phyloP scores from a whole-genome alignment of 176 grass and related monocot species.

The Microstegium vimineum region DNA sequence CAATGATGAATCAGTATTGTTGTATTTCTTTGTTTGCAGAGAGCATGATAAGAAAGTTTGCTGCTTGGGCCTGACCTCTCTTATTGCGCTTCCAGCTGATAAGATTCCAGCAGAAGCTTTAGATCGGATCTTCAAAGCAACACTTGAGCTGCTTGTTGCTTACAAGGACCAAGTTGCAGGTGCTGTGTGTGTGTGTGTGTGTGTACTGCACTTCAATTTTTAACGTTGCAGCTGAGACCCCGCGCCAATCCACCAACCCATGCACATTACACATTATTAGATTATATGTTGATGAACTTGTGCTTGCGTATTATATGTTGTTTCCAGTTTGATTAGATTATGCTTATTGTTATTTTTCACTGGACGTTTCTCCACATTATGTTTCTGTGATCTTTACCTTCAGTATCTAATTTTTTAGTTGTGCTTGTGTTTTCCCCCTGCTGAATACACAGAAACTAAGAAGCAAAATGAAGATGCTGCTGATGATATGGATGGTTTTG shows the following conservation, averaged over 20 bases:
- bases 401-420: background rate
- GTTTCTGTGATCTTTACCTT: background rate
- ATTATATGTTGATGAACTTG: background rate
- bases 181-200: conserved; percentile 12
- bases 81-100: conserved; percentile 66
- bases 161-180: conserved; percentile 92
- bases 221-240: background rate
- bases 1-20: background rate
- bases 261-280: background rate
- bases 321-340: background rate
- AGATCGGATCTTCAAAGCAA: conserved; percentile 71
- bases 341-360: background rate
- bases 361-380: background rate
- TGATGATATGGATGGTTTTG: conserved; percentile 82
- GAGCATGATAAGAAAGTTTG: conserved; percentile 88
- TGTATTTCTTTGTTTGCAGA: conserved; percentile 51
- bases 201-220: background rate
- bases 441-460: conserved; percentile 43
- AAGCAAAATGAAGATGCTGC: conserved; percentile 47
- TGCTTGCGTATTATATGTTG: background rate
- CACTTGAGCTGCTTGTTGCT: conserved; percentile 66
- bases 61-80: conserved; percentile 75
- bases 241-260: background rate
- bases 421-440: background rate
- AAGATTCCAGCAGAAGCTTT: conserved; percentile 68